Base-by-base conservation (phyloP, 2,329 filamentous ascomycete species). In the Periconia sp. region DNA sequence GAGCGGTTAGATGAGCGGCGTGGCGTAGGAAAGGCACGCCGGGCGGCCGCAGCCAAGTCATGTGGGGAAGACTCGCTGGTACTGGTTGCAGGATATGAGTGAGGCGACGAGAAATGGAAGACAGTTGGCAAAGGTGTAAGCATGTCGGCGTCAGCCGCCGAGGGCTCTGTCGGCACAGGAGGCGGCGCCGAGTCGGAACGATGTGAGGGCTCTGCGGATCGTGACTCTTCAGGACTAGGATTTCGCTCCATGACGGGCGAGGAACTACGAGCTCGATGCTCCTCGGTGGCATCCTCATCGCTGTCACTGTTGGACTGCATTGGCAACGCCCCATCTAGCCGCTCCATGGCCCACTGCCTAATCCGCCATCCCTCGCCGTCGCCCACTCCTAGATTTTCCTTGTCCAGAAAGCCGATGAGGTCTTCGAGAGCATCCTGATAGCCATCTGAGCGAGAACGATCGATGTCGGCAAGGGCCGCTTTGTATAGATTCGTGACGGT, bases 401-500 rank as follows among this genome's bases (percentile, higher is more conserved):
- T 87, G 66, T 97, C 92, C 40, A 97, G 75, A 56, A 95, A 95
- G 12, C 79, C 73, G n/a, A 96, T 74, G 4, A 99, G 76, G 56
- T 97, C 92, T 52, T 96, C 90, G 25, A 99, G 76, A 25, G 92
- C 95, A 65, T 97, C 92, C 68, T 96, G 92, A 60, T 96, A 97
- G 18, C 94, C 94, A 26, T 92, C 86, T 36, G 82, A 75, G 36
- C 89, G 84, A 33, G 90, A 85, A 60, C 86, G 85, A 36, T 86
- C 79, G 66, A 94, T 86, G 35, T 89, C 88, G 22, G 84, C 79
- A 10, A 89, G 87, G 3, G 92, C 92, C 26, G 86, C 92, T 73
- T 96, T 96, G 76, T 97, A 97, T 11, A 99, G 84, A 63, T 95
- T 96, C 34, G 94, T 97, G 41, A 97, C 92, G 5, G 91, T 95